Conservation (phyloP, 192 early-diverging fungal species). For the Radiomyces spectabilis region DNA sequence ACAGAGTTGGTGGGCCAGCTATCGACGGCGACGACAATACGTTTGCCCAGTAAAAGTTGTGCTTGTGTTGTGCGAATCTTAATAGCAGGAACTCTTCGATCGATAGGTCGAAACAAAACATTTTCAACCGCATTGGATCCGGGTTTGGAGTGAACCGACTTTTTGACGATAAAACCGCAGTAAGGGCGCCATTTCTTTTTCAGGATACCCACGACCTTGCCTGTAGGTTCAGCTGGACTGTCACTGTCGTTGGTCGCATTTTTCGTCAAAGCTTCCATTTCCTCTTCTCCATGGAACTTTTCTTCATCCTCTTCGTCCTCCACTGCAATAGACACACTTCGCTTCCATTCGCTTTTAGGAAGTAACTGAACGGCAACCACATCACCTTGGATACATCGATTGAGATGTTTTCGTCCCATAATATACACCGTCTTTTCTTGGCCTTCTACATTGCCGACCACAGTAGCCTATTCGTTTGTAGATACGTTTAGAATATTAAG, state of each 20-base stretch:
- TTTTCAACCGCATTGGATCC: slow-evolving; percentile 55
- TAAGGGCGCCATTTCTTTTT: slow-evolving; percentile 90
- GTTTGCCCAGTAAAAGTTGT: slow-evolving; percentile 61
- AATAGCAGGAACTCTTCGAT: slow-evolving; percentile 91
- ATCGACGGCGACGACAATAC: slow-evolving; percentile 93
- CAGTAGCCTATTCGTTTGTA: slow-evolving; percentile 64
- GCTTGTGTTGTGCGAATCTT: slow-evolving; percentile 89
- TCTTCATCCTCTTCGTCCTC: slow-evolving; percentile 68
- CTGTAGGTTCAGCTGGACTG: slow-evolving; percentile 61
- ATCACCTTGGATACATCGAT: slow-evolving; percentile 91
- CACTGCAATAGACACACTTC: slow-evolving; percentile 59
- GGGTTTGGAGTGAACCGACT: slow-evolving; percentile 49
- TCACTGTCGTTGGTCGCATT: slow-evolving; percentile 62
- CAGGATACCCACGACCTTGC: slow-evolving; percentile 86
- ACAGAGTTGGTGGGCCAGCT: slow-evolving; percentile 74
- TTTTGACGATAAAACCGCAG: slow-evolving; percentile 84
- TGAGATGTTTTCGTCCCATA: slow-evolving; percentile 75
- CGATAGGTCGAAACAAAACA: slow-evolving; percentile 86
- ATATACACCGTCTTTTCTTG: slow-evolving; percentile 71
- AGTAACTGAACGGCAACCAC: slow-evolving; percentile 81
- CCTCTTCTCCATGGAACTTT: slow-evolving; percentile 28
- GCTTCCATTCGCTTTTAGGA: slow-evolving; percentile 81
- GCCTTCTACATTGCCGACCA: slow-evolving; percentile 68
- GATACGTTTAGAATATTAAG: background rate
- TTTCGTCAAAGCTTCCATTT: slow-evolving; percentile 37